phyloP scores from a whole-genome alignment of 208 protist genomes.

The Borovskyia barvae region DNA sequence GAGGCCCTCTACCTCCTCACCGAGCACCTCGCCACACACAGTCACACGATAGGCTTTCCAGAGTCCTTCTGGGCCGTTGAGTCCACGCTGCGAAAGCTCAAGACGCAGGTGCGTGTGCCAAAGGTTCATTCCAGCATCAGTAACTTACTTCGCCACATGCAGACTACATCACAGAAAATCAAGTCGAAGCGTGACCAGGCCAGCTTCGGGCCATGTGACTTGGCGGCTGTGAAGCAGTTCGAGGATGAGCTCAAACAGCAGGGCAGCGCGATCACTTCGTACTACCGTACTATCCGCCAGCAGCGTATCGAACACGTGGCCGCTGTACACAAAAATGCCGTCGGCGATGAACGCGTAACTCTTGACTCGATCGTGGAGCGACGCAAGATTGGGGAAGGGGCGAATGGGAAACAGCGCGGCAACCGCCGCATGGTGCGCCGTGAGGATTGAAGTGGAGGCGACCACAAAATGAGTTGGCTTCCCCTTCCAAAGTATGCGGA shows the following conservation, averaged over 20 bases:
- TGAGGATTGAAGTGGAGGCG: too few species aligned
- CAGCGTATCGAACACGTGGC: conserved; percentile 75
- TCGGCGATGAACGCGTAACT: conserved; percentile 67
- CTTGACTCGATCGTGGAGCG: conserved; percentile 58
- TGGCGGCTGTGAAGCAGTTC: conserved; percentile 74
- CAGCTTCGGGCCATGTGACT: conserved; percentile 79
- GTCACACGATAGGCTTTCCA: conserved; percentile 91
- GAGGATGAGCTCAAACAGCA: conserved; percentile 68
- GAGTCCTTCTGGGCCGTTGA: conserved; percentile 90
- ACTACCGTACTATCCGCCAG: conserved; percentile 70
- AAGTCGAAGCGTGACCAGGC: conserved; percentile 67
- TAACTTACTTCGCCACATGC: conserved; percentile 75
- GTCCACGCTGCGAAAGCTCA: conserved; percentile 82
- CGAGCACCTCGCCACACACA: conserved; percentile 84
- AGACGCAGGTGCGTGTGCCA: conserved; percentile 78
- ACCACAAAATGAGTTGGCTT: too few species aligned
- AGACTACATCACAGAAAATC: conserved; percentile 63
- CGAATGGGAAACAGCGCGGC: conserved; percentile 34
- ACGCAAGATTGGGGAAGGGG: conserved; percentile 23
- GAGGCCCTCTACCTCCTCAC: conserved; percentile 88
- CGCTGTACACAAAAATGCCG: conserved; percentile 53
- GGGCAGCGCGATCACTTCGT: conserved; percentile 55
- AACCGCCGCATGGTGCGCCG: background rate
- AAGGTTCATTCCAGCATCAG: conserved; percentile 77
- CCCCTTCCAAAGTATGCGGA: too few species aligned